Base-by-base conservation (phyloP, 495 filamentous ascomycete species). In the Penicillium paxilli region DNA sequence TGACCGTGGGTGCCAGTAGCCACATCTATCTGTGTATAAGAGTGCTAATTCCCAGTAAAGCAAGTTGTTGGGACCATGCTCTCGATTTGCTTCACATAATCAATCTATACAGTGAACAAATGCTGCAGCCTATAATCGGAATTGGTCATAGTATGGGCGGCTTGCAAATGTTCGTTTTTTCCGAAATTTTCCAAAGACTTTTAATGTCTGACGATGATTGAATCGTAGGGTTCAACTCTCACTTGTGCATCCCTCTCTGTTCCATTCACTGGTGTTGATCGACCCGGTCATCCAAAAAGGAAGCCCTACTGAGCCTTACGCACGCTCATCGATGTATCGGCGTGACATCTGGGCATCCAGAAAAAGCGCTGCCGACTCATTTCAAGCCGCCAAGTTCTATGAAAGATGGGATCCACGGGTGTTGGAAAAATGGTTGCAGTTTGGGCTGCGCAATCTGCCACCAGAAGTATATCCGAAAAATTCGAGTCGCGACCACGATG, bases 141-240 rank as follows among this genome's bases (percentile, higher is more conserved):
- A 63, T 94, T 1, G 90, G 87, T 16, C 90, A 95, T 70, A 89
- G 85, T 60, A 85, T 88, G 74, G 90, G 90, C 52, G 87, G 74
- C 33, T 73, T 75, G 55, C 76, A 83, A 45, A 70, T 89, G 52
- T 64, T 47, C 28, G 58, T 44, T 22, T 32, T 48, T 14, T n/a
- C n/a, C n/a, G n/a, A n/a, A n/a, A 28, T 28, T 28, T 5, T 11
- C 26, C 26, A 28, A 28, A 11, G 26, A 41, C 48, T 49, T 4
- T 57, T 78, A 2, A 78, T 77, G 63, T 76, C 78, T 2, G 44
- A 60, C 10, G 8, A 25, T 2, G 17, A 42, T 7, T 1, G 47
- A 24, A 53, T 32, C 46, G 55, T 24, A 71, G 65, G 9, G 61
- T 61, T 47, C 66, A 78, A 45, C 67, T 82, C 1, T 71, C 88